phyloP scores from a whole-genome alignment of 2,329 filamentous ascomycete genomes.

The Aureobasidium sp. region DNA sequence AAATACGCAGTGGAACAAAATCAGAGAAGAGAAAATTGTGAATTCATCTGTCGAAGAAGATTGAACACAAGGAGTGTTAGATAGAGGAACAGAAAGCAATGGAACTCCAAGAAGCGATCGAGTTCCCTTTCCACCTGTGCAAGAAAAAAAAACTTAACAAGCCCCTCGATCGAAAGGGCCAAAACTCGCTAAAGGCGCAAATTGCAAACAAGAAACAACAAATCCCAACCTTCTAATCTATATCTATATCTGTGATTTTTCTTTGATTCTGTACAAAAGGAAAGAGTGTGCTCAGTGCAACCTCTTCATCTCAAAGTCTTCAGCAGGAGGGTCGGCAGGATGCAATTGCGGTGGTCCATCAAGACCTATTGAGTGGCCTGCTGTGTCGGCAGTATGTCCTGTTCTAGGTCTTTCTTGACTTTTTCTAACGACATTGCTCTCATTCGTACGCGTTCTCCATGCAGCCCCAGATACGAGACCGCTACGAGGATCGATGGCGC shows the following conservation, averaged over 20 bases:
- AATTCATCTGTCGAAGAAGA: not conserved
- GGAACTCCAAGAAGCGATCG: not conserved
- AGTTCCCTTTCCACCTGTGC: not conserved
- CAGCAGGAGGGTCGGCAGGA: constrained; percentile 6
- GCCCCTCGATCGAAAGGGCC: not conserved
- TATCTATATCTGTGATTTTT: not conserved
- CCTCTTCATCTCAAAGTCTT: constrained; percentile 18
- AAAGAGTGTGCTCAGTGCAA: not conserved
- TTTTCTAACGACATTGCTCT: constrained; percentile 21
- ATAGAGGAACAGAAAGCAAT: not conserved
- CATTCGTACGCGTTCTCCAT: constrained; percentile 26
- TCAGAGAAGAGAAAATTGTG: not conserved
- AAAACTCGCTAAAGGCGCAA: not conserved
- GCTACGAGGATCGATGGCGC: constrained; percentile 27
- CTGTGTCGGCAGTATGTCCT: not conserved
- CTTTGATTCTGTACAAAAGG: not conserved
- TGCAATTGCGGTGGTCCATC: not conserved
- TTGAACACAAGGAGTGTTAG: not conserved
- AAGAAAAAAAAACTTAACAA: not conserved
- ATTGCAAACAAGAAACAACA: not conserved
- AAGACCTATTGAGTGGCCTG: not conserved
- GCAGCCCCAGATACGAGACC: constrained; percentile 27
- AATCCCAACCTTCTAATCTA: not conserved
- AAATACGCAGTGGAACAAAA: too few relatives aligned
- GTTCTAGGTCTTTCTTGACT: constrained; percentile 5